Base-by-base conservation (phyloP, 257 asterid genomes). In the Solanum arcanum region DNA sequence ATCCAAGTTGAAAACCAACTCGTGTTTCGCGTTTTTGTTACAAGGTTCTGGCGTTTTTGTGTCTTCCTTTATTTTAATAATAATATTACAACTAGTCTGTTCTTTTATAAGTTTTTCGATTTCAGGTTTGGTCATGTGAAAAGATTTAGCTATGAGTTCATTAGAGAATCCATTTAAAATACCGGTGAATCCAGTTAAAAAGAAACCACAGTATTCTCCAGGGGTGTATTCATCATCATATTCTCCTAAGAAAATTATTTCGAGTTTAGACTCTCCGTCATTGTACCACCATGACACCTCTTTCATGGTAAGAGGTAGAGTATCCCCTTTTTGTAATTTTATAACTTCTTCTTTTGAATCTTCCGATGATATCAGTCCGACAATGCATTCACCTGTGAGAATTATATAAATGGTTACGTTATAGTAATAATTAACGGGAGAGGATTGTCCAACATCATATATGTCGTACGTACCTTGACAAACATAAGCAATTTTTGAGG, bases 401-500 rank as follows among this genome's bases (percentile, higher is more conserved):
- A 56, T 56, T 56, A 35, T 7, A 49, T 23, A 21, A 21, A 7
- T 25, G 27, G 18, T 14, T 18, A 9, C 0, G 56, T n/a, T 39
- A 52, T 23, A 76, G 11, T 7, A 41, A 41, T 0, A 41, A 76
- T 14, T 76, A 18, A 75, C 83, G 11, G 11, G 59, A 49, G 0
- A 49, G 59, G 21, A 49, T 49, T 49, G 59, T 49, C 21, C 59
- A 49, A 49, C 9, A 46, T 0, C 15, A 49, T 49, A 41, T 41
- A 41, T 2, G 0, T 18, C 25, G 3, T 56, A 91, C 7, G 21
- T 86, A 92, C 94, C 95, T 90, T 89, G 88, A 56, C 64, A 31
- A 70, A 91, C 92, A 37, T 90, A 93, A 20, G 88, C 93, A n/a
- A 92, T 92, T 90, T 92, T 93, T 87, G 12, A 5, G 69, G 91